Percentiles rank a stretch among this genome's conserved stretches.
phyloP scores from a whole-genome alignment of 1,284 basidiomycete genomes.

The Ganoderma boninense region DNA sequence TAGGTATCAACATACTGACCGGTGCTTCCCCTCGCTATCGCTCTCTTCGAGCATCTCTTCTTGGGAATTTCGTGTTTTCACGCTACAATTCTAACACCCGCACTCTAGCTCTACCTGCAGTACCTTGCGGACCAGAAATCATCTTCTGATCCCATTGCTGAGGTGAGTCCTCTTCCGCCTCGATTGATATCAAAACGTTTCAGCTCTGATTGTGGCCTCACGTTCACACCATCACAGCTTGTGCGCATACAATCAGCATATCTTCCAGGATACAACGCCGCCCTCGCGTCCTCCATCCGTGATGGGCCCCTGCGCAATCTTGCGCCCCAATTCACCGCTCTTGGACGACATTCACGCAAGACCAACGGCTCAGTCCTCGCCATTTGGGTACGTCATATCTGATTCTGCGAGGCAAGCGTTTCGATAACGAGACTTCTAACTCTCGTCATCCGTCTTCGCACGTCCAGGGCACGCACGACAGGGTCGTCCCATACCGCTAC shows the following conservation, averaged over 20 bases:
- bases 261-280: conserved; percentile 74
- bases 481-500: conserved; percentile 69
- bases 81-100: conserved; percentile 36
- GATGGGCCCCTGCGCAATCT: conserved; percentile 73
- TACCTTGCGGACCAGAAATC: conserved; percentile 48
- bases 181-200: neutral
- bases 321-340: conserved; percentile 57
- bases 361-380: conserved; percentile 60
- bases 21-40: neutral
- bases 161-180: conserved; percentile 39
- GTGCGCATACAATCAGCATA: conserved; percentile 78
- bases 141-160: conserved; percentile 46
- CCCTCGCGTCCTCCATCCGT: conserved; percentile 77
- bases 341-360: conserved; percentile 48
- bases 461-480: conserved; percentile 75
- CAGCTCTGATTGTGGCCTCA: neutral
- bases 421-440: neutral
- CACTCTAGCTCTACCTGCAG: conserved; percentile 53
- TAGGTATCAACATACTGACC: neutral
- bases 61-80: neutral
- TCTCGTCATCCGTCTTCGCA: no score
- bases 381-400: conserved; percentile 61
- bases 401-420: neutral
- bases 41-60: neutral
- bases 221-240: conserved; percentile 48